A percentile compares a stretch with the other conserved stretches of the same genome.
These are phyloP conservation scores for Gloeophyllum trabeum DNA, from an alignment of 768 basidiomycete species.

Conservation along the genomic window DNA sequence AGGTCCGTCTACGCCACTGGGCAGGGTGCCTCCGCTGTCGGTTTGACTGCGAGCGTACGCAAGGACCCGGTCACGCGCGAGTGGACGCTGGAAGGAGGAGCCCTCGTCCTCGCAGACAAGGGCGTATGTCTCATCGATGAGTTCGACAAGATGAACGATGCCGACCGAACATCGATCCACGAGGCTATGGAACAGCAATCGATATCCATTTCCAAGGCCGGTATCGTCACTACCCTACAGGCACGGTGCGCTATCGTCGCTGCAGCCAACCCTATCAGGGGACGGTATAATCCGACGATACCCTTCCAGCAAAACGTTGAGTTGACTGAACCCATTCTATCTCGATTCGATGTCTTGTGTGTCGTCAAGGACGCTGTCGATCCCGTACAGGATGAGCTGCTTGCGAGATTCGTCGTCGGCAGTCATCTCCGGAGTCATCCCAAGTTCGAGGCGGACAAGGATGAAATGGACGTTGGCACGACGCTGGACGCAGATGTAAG, in stretches of 20 bases:
- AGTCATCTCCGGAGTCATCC: constrained; percentile 93
- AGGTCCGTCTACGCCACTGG: constrained; percentile 97
- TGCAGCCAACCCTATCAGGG: constrained; percentile 94
- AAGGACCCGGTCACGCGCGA: constrained; percentile 96
- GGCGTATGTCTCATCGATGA: constrained; percentile 97
- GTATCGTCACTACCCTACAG: constrained; percentile 96
- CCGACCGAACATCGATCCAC: constrained; percentile 95
- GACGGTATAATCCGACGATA: constrained; percentile 96
- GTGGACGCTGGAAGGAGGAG: constrained; percentile 98
- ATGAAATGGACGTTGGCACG: constrained; percentile 92
- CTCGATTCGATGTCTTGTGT: constrained; percentile 95
- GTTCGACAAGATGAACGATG: constrained; percentile 99
- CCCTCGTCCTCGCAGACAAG: constrained; percentile 96
- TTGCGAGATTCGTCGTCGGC: constrained; percentile 97
- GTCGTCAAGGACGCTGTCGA: constrained; percentile 98
- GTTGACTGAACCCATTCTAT: constrained; percentile 94
- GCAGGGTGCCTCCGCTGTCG: constrained; percentile 96
- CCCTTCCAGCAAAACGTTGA: constrained; percentile 99
- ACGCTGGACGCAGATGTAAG: constrained; percentile 83
- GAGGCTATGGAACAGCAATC: constrained; percentile 99
- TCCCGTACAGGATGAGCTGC: constrained; percentile 91
- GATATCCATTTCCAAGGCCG: constrained; percentile 98
- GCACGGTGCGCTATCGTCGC: constrained; percentile 97
- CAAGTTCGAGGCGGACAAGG: constrained; percentile 73
- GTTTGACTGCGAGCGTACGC: constrained; percentile 97